Evolutionary conservation across 345 rosid genomes (phyloP).

Genomic region (Viola odorata): DNA sequence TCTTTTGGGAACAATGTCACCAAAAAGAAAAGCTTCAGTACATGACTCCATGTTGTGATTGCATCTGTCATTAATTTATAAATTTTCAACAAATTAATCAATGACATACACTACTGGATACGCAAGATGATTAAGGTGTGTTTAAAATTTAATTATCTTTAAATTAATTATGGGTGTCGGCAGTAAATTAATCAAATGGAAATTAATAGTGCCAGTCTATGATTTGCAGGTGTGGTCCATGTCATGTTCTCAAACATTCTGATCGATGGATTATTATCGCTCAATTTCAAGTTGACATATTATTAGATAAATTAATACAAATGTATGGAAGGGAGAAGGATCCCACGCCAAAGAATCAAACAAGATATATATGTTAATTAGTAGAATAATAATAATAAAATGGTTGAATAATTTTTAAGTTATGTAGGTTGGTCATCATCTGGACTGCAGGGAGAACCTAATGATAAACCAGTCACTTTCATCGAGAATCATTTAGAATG

Average conservation of each 20-base stretch:
- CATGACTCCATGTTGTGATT: no score
- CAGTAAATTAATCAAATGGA: neutral
- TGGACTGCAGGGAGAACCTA: neutral
- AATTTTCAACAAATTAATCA: no score
- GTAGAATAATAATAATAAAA: neutral
- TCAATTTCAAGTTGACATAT: neutral
- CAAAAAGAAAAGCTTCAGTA: no score
- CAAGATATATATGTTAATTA: neutral
- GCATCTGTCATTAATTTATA: no score
- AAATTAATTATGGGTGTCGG: neutral
- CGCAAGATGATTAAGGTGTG: no score
- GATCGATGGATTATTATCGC: neutral
- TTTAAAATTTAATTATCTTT: no score
- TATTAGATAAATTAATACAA: no score
- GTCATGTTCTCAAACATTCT: slow-evolving; percentile 3
- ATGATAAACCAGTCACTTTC: slow-evolving; percentile 6
- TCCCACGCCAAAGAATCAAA: neutral
- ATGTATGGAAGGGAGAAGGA: neutral
- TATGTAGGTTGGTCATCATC: slow-evolving; percentile 6
- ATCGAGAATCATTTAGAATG: neutral
- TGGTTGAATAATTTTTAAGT: no score
- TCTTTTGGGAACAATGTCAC: no score
- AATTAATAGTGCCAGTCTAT: neutral
- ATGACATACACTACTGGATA: no score
- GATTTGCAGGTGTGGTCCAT: slow-evolving; percentile 3